Evolutionary conservation across 495 filamentous ascomycete species (phyloP).

Genomic region (Annulohypoxylon moriforme): DNA sequence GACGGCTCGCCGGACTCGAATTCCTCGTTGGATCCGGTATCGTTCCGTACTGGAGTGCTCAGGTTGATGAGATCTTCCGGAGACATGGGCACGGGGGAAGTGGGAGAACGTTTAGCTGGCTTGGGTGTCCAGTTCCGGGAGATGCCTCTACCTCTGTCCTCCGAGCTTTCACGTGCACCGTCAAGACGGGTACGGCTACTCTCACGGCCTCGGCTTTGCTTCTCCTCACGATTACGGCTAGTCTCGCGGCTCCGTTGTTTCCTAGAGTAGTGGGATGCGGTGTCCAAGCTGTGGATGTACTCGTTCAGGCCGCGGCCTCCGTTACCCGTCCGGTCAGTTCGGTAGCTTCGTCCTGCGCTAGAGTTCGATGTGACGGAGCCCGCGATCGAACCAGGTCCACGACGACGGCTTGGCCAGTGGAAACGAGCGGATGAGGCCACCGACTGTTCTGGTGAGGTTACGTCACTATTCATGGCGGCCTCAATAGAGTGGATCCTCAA

Average conservation of each 20-base stretch:
- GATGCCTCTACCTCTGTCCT: slow-evolving; percentile 72
- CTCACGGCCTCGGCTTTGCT: slow-evolving; percentile 58
- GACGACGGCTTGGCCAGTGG: slow-evolving; percentile 60
- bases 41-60: slow-evolving; percentile 55
- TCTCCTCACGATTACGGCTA: slow-evolving; percentile 67
- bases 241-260: slow-evolving; percentile 64
- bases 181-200: slow-evolving; percentile 64
- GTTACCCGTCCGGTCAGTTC: slow-evolving; percentile 49
- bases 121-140: slow-evolving; percentile 73
- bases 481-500: slow-evolving; percentile 74
- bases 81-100: slow-evolving; percentile 91
- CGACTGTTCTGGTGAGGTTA: slow-evolving; percentile 63
- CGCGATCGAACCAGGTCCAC: slow-evolving; percentile 59
- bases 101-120: slow-evolving; percentile 87
- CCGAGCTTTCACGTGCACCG: slow-evolving; percentile 68
- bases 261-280: slow-evolving; percentile 72
- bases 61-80: slow-evolving; percentile 79
- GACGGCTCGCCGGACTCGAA: slow-evolving; percentile 51
- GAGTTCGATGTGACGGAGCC: slow-evolving; percentile 58
- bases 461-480: slow-evolving; percentile 60
- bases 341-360: slow-evolving; percentile 54
- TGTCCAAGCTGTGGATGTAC: slow-evolving; percentile 87
- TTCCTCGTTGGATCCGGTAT: slow-evolving; percentile 30
- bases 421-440: slow-evolving; percentile 55
- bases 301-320: slow-evolving; percentile 78